Base-by-base conservation (phyloP, 345 rosid genomes). In the Melaleuca alternifolia region DNA sequence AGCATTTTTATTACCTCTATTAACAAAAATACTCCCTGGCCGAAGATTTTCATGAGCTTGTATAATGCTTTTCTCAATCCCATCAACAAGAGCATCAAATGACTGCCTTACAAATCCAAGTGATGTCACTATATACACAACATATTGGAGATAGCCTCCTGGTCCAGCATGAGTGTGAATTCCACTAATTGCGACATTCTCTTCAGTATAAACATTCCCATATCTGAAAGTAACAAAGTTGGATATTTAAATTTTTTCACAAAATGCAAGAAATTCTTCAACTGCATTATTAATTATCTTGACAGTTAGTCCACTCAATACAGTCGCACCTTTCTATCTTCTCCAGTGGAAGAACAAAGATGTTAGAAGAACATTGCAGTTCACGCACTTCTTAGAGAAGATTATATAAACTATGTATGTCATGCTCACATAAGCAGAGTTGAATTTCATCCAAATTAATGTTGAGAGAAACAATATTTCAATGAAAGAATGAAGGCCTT, bases 131-230 rank as follows among this genome's bases (percentile, higher is more conserved):
- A 94, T 93, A 88, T 95, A 95, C 51, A 92, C 92, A 87, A 95
- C 90, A 83, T 95, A 95, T 83, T 94, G 97, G 83, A 95, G 94
- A 88, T 95, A 95, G 83, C 97, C 97, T 85, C 96, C 97, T 16
- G 97, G 96, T 30, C 97, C 97, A 52, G 96, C 95, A 90, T 95
- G 97, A 48, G 95, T 89, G 87, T 95, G 97, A 89, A 93, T 93
- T 75, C 97, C 97, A 85, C 94, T 95, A n/a, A 95, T 93, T 11
- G 94, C 97, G 50, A 95, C 96, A 88, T 95, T 95, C 83, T 92
- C 85, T 87, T 91, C 94, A 1, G 95, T 94, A 86, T 95, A 95
- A 84, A 94, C 90, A 83, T 93, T 88, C 6, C 94, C 95, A 85
- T 92, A 95, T 91, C 97, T 95, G 88, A 85, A 86, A 50, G 56